These are phyloP conservation scores for Pleomassaria siparia DNA, from an alignment of 2,329 filamentous ascomycete genomes.

Conservation along the genomic window DNA sequence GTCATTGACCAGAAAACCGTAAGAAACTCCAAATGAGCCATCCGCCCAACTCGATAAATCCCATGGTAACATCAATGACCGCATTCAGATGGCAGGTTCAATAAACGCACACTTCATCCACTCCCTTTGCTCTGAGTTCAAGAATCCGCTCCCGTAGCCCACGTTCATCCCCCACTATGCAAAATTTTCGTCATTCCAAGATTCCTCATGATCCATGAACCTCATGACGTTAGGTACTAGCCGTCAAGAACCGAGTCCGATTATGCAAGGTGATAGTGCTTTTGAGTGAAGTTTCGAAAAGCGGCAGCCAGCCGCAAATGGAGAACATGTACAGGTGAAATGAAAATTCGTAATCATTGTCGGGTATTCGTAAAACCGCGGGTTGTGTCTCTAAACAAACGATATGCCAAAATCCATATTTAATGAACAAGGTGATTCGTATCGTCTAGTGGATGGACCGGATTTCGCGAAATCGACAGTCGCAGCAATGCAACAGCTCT, in stretches of 20 bases:
- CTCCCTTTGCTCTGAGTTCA: constrained; percentile 30
- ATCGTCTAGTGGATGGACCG: constrained; percentile 28
- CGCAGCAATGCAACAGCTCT: constrained; percentile 38
- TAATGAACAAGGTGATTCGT: constrained; percentile 19
- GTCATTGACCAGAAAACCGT: not conserved
- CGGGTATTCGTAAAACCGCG: constrained; percentile 34
- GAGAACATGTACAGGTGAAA: constrained; percentile 43
- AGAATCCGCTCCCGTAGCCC: constrained; percentile 6
- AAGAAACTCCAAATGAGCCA: not conserved
- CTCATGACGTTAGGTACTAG: constrained; percentile 36
- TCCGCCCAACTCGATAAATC: constrained; percentile 1
- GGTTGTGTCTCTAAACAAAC: constrained; percentile 29
- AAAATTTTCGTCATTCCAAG: constrained; percentile 37
- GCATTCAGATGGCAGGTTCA: not conserved
- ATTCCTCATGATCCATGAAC: constrained; percentile 37
- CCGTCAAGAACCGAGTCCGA: constrained; percentile 39
- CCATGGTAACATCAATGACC: constrained; percentile 1
- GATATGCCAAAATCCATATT: constrained; percentile 25
- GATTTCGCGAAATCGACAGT: constrained; percentile 32
- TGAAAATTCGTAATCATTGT: constrained; percentile 40
- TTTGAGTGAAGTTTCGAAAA: constrained; percentile 41
- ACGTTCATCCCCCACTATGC: constrained; percentile 35
- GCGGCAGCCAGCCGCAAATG: constrained; percentile 43
- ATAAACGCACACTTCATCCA: not conserved
- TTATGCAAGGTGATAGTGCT: constrained; percentile 41